Evolutionary conservation across 176 grass and related monocot genomes (phyloP), one percentile per base, ranked within the genome.

Genomic region (Rhynchospora breviuscula): DNA sequence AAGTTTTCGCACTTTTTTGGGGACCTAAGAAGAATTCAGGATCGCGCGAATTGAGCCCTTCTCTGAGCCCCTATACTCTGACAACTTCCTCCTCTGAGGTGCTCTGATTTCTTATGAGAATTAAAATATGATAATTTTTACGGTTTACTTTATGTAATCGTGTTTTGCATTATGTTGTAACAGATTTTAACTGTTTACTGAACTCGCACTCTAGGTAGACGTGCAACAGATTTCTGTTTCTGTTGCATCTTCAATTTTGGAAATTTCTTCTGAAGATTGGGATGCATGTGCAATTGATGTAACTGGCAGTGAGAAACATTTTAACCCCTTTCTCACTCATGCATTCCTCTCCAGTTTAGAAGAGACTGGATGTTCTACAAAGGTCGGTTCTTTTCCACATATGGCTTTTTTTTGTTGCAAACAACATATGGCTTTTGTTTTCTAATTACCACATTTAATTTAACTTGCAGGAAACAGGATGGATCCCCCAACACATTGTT

Each of bases 391-490:
- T 75, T 59, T 57, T 23, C 22, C 65, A 1, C 26, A 29, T 29
- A 29, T 58, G 17, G n/a, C 44, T 40, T 40, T 40, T 40, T 22
- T 59, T 21, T 74, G 46, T 75, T 74, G 15, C 46, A 57, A 35
- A 57, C n/a, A 22, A 71, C 23, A 59, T 57, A 14, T 21, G 3
- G 0, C 18, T 67, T 81, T 80, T 67, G 53, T 22, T 86, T 0
- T 15, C 52, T 62, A 29, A 71, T 31, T 91, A 10, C 1, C 84
- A 51, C 13, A 22, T 4, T 58, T 62, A 33, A 22, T 4, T 58
- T 62, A 45, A 89, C 48, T 98, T 94, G 89, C 92, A 98, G 95
- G 95, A 98, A 93, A 98, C 95, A 8, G 95, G 95, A 53, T 98
- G 95, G 95, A 70, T 92, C 77, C 92, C 95, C 82, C 85, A 94